These are phyloP conservation scores for Blastocystis sp. DNA, from an alignment of 352 stramenopile species.

Conservation along the genomic window DNA sequence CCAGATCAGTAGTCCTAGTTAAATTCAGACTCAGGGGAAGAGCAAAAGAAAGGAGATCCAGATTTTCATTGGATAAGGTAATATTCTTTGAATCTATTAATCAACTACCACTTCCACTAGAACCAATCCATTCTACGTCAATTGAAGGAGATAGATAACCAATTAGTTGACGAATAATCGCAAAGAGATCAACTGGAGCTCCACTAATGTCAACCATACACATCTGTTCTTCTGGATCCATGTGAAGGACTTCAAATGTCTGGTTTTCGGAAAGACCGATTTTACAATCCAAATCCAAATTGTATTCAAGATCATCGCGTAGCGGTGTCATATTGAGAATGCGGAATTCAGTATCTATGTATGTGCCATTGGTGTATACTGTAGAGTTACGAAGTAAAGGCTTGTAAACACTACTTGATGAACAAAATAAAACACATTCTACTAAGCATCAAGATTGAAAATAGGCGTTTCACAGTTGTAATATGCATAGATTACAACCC, in stretches of 20 bases:
- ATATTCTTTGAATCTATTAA: background rate
- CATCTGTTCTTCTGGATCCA: conserved; percentile 60
- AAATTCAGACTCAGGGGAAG: background rate
- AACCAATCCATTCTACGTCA: conserved; percentile 3
- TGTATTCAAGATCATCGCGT: conserved; percentile 36
- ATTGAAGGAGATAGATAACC: background rate
- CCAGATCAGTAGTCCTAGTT: background rate
- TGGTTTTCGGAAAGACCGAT: background rate
- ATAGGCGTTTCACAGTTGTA: conserved; percentile 37
- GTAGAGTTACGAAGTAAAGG: conserved; percentile 16
- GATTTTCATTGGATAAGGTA: conserved; percentile 13
- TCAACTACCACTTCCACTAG: background rate
- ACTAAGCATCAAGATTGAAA: conserved; percentile 46
- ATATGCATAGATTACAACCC: conserved; percentile 32
- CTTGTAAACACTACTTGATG: conserved; percentile 33
- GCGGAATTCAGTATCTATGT: conserved; percentile 39
- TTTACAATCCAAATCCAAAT: conserved; percentile 54
- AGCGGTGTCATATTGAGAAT: conserved; percentile 62
- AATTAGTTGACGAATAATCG: conserved; percentile 32
- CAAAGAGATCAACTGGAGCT: conserved; percentile 30
- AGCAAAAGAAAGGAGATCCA: background rate
- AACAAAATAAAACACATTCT: background rate
- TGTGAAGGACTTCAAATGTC: conserved; percentile 38
- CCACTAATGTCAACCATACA: conserved; percentile 18
- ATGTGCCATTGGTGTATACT: background rate